Evolutionary conservation across 257 asterid genomes (phyloP).

Genomic region (Petrea volubilis): DNA sequence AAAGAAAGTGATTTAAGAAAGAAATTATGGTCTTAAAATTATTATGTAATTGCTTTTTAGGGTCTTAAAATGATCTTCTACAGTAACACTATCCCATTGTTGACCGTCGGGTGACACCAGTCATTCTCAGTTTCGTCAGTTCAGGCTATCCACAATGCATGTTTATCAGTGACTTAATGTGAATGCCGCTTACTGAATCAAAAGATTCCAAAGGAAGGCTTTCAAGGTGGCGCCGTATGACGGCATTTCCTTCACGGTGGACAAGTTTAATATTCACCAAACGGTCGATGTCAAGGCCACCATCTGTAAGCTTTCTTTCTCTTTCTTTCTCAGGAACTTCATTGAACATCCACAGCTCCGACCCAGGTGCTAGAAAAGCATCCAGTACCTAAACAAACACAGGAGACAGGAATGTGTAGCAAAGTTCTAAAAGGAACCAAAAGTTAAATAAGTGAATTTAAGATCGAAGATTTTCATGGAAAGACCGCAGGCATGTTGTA

Average conservation of each 20-base stretch:
- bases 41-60: neutral
- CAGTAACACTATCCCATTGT: neutral
- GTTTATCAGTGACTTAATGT: neutral
- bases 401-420: neutral
- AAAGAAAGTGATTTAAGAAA: neutral
- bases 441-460: conserved; percentile 9
- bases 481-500: conserved; percentile 21
- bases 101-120: conserved; percentile 2
- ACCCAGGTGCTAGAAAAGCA: conserved; percentile 76
- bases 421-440: conserved; percentile 8
- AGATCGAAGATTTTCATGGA: conserved; percentile 29
- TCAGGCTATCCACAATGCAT: conserved; percentile 7
- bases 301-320: conserved; percentile 73
- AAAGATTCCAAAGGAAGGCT: conserved; percentile 90
- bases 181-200: conserved; percentile 71
- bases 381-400: conserved; percentile 67
- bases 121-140: conserved; percentile 2
- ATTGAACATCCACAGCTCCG: conserved; percentile 95
- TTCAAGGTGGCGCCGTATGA: conserved; percentile 81
- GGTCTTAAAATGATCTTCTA: neutral
- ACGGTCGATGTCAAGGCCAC: conserved; percentile 76
- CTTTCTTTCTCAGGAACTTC: conserved; percentile 78
- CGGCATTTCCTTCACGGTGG: conserved; percentile 93
- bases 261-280: conserved; percentile 68
- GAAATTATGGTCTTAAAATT: neutral